Conservation (phyloP, 495 filamentous ascomycete genomes). For the Hyaloscypha finlandica region DNA sequence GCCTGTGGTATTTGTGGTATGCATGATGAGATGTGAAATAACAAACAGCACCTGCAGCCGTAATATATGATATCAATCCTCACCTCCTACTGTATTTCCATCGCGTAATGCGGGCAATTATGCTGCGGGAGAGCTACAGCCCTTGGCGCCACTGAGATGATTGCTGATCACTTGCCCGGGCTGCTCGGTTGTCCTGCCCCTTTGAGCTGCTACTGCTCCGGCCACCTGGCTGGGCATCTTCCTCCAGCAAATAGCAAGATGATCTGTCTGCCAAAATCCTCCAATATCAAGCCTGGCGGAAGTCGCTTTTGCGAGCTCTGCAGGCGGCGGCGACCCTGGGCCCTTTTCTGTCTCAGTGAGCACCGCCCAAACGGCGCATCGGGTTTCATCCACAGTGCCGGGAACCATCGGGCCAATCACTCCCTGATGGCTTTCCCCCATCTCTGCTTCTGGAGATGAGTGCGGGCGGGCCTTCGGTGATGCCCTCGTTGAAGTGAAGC, state of each 20-base stretch:
- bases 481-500: background rate
- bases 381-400: background rate
- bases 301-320: background rate
- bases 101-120: background rate
- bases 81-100: background rate
- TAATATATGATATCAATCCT: background rate
- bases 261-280: too few relatives aligned
- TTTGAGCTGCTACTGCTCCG: background rate
- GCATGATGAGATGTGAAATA: background rate
- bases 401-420: background rate
- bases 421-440: background rate
- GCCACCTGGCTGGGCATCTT: too few relatives aligned
- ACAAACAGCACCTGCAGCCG: background rate
- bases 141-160: background rate
- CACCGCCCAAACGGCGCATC: background rate
- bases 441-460: background rate
- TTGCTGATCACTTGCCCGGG: background rate
- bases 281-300: background rate
- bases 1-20: background rate
- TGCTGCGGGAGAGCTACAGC: background rate
- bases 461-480: background rate
- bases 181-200: background rate
- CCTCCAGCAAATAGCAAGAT: too few relatives aligned
- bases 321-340: background rate
- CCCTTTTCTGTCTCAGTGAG: background rate